Base-by-base conservation (phyloP, 148 eudicot genomes). In the Silene uniflora region DNA sequence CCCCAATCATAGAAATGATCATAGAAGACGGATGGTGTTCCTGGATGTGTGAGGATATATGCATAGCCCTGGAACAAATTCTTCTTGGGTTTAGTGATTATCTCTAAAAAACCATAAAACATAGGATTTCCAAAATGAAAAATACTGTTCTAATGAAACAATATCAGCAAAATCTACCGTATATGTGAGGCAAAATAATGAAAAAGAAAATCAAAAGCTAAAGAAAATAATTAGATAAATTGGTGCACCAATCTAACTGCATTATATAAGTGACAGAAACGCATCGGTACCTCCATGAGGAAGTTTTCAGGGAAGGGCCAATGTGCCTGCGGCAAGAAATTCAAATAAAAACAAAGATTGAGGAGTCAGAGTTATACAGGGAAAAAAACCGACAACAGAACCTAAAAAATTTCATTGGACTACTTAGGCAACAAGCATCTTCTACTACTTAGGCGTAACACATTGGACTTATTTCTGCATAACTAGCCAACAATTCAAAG, bases 1-100 rank as follows among this genome's bases (percentile, higher is more conserved):
- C 89, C 98, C 93, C 89, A 94, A 49, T 94, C 93, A 66, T 84
- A 94, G 79, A 94, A 87, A 84, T 94, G 98, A 80, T 94, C 98
- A 62, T 94, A 94, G 75, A 94, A 94, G 67, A 94, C 93, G 16
- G 88, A 55, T 52, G 97, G 97, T 75, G 83, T 86, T 32, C 98
- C 97, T 1, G 98, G 98, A 83, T 94, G 97, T 17, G 98, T 94
- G 63, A 94, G 93, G 67, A 90, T 88, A 66, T 91, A 94, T 58
- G 98, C 91, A 78, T 94, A 94, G 67, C 98, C 98, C 98, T 94
- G 91, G 32, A 73, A 29, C 5, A 74, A 42, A 35, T 1, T 22
- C 27, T 42, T 11, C 10, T 7, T 4, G 0, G 21, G 46, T 24
- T 67, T 24, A 19, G 47, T 52, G 18, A 2, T 16, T 52, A 52